Conservation (phyloP, 352 stramenopile species). For the Pythium utonaiense region DNA sequence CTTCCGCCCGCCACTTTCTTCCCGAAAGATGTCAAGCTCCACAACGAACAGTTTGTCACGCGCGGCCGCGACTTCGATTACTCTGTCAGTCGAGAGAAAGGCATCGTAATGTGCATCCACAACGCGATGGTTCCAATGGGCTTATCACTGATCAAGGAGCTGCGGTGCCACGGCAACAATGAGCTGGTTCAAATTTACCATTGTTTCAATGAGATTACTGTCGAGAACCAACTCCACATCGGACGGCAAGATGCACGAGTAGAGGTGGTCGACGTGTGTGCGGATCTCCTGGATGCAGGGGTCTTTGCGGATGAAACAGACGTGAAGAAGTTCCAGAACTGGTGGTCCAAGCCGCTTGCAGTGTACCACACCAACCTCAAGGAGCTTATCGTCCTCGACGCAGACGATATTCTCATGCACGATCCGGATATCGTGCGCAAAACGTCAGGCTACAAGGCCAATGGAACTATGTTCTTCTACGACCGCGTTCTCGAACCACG, state of each 20-base stretch:
- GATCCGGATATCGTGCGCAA: conserved; percentile 34
- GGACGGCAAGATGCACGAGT: conserved; percentile 35
- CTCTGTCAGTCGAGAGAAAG: conserved; percentile 24
- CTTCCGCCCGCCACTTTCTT: background rate
- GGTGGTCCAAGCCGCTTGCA: conserved; percentile 59
- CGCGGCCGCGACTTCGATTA: conserved; percentile 26
- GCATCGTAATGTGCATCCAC: conserved; percentile 41
- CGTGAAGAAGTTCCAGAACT: conserved; percentile 42
- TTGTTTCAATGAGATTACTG: conserved; percentile 44
- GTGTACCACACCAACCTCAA: conserved; percentile 42
- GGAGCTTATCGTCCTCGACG: conserved; percentile 50
- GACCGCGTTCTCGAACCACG: conserved; percentile 38
- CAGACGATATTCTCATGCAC: conserved; percentile 42
- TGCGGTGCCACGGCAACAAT: conserved; percentile 37
- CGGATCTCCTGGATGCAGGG: conserved; percentile 22
- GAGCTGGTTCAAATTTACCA: conserved; percentile 46
- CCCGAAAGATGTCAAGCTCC: background rate
- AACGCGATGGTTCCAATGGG: conserved; percentile 45
- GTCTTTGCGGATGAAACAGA: conserved; percentile 12
- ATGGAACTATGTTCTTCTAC: conserved; percentile 61
- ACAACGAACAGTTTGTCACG: background rate
- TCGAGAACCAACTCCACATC: conserved; percentile 30
- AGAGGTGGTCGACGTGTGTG: conserved; percentile 67
- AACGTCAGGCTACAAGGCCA: conserved; percentile 32
- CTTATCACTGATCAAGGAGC: conserved; percentile 54